phyloP scores from a whole-genome alignment of 306 rosid species.

The Alnus glutinosa region DNA sequence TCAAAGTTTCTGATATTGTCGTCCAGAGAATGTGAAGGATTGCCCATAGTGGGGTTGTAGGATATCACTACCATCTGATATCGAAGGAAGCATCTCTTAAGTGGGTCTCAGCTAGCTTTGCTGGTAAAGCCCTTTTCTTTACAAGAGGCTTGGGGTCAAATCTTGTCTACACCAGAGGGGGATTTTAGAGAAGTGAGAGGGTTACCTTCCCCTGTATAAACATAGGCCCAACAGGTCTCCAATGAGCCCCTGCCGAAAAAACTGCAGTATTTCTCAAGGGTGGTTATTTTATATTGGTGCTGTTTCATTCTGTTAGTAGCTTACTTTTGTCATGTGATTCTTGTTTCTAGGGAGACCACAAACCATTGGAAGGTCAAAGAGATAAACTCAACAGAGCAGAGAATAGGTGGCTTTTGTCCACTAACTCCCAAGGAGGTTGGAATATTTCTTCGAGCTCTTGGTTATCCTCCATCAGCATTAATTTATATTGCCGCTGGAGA shows the following conservation, averaged over 20 bases:
- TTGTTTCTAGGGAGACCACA: conserved; percentile 75
- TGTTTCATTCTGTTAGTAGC: neutral
- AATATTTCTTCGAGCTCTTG: conserved; percentile 82
- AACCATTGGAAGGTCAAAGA: conserved; percentile 84
- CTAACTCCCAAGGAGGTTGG: conserved; percentile 93
- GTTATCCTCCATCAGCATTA: conserved; percentile 71
- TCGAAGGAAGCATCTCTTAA: neutral
- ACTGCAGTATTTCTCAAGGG: neutral
- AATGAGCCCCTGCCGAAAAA: neutral
- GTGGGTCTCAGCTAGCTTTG: neutral
- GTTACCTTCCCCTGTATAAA: neutral
- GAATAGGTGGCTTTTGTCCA: conserved; percentile 86
- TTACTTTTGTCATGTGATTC: neutral
- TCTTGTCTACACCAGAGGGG: neutral
- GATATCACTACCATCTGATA: neutral
- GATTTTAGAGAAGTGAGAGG: neutral
- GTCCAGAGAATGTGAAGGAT: neutral
- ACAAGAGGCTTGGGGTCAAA: neutral
- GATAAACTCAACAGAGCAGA: conserved; percentile 83
- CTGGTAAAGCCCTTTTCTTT: neutral
- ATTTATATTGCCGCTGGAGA: conserved; percentile 95
- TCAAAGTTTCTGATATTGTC: neutral
- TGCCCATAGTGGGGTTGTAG: neutral
- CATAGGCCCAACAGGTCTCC: neutral
- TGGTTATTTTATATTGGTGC: neutral